Percentiles rank a stretch among this genome's conserved stretches.
Conservation (phyloP, 441 rosid genomes). For the Arabidopsis hybrid region DNA sequence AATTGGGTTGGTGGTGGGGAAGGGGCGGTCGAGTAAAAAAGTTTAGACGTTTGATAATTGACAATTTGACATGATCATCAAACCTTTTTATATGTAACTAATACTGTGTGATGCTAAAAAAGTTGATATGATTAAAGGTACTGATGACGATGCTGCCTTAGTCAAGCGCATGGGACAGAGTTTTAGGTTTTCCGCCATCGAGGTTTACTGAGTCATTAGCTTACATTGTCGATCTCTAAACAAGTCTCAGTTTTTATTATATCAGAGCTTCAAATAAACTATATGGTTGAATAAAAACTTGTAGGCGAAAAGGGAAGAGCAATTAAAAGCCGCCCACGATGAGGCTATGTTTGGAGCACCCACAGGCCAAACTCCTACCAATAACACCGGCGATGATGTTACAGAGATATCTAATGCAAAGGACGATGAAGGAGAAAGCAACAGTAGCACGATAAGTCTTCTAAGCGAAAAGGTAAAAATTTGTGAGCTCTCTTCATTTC, state of each 20-base stretch:
- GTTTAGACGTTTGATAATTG: too few relatives aligned
- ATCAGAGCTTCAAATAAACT: neutral
- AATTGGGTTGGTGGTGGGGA: too few relatives aligned
- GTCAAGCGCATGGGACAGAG: slow-evolving; percentile 91
- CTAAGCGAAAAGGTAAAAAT: slow-evolving; percentile 75
- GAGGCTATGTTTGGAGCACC: slow-evolving; percentile 96
- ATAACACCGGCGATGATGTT: slow-evolving; percentile 42
- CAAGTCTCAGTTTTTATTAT: neutral
- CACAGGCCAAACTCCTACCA: slow-evolving; percentile 28
- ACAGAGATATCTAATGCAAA: slow-evolving; percentile 44
- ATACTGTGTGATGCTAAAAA: slow-evolving; percentile 11
- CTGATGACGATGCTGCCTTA: slow-evolving; percentile 78
- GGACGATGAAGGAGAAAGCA: slow-evolving; percentile 49
- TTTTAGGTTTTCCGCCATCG: slow-evolving; percentile 81
- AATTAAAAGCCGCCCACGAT: slow-evolving; percentile 79
- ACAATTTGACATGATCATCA: too few relatives aligned
- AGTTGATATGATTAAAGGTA: slow-evolving; percentile 52
- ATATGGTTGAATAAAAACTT: slow-evolving; percentile 20
- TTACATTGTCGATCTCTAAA: neutral
- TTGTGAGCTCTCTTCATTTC: neutral
- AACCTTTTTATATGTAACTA: too few relatives aligned
- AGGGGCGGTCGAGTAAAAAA: too few relatives aligned
- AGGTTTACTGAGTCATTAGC: slow-evolving; percentile 53
- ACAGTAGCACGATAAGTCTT: slow-evolving; percentile 52
- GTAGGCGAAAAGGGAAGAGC: slow-evolving; percentile 80